phyloP scores from a whole-genome alignment of 805 yeast genomes.

The Candida khao-thaluensis region DNA sequence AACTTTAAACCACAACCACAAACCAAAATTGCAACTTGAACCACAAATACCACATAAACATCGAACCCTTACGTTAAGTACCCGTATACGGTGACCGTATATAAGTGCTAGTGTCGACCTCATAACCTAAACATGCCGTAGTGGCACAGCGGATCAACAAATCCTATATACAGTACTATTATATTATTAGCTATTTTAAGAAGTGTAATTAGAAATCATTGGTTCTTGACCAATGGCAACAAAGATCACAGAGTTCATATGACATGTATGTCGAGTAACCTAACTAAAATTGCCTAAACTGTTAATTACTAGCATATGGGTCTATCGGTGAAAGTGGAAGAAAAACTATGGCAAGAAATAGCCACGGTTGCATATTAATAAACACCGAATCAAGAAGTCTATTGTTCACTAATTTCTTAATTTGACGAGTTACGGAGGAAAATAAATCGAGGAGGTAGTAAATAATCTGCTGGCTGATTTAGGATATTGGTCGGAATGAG shows the following conservation, averaged over 20 bases:
- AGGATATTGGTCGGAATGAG: background rate
- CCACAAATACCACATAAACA: too few relatives aligned
- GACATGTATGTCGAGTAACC: slow-evolving; percentile 4
- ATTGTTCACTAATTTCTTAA: background rate
- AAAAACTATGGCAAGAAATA: too few relatives aligned
- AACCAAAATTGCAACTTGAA: too few relatives aligned
- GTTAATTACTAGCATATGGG: too few relatives aligned
- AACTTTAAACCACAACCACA: too few relatives aligned
- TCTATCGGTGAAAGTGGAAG: too few relatives aligned
- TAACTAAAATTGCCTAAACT: too few relatives aligned
- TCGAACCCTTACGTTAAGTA: too few relatives aligned
- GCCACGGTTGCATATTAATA: background rate
- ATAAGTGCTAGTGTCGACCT: too few relatives aligned
- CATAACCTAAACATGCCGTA: too few relatives aligned
- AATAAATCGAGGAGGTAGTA: slow-evolving; percentile 2
- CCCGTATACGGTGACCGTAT: too few relatives aligned
- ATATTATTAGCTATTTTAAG: slow-evolving; percentile 3
- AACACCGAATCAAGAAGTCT: background rate
- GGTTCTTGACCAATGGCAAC: slow-evolving; percentile 5
- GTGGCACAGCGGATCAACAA: too few relatives aligned
- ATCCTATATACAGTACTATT: slow-evolving; percentile 6
- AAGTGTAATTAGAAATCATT: slow-evolving; percentile 1
- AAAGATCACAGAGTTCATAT: background rate
- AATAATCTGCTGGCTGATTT: slow-evolving; percentile 7
- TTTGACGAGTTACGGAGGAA: background rate